Percentiles rank a stretch among this genome's conserved stretches.
phyloP scores from a whole-genome alignment of 2,329 filamentous ascomycete genomes.

The Phoma sp. region DNA sequence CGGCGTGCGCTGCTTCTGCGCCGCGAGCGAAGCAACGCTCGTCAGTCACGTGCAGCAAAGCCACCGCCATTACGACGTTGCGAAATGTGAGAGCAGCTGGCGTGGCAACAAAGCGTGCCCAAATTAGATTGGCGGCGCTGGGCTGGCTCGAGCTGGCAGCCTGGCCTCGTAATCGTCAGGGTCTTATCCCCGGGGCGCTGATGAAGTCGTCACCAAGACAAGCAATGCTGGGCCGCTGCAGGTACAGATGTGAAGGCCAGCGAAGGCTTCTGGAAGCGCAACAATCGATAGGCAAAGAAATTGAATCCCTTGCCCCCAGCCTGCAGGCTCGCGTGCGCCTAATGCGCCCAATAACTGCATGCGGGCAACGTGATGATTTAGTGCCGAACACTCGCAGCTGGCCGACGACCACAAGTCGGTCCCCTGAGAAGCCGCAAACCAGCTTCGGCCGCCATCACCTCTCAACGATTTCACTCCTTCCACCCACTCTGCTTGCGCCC shows the following conservation, averaged over 20 bases:
- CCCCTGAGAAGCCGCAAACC: slow-evolving; percentile 7
- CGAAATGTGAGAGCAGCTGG: slow-evolving; percentile 18
- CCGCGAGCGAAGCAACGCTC: slow-evolving; percentile 6
- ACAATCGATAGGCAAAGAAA: not conserved
- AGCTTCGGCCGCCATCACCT: slow-evolving; percentile 2
- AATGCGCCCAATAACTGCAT: slow-evolving; percentile 8
- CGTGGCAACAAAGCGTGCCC: slow-evolving; percentile 20
- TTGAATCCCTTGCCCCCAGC: not conserved
- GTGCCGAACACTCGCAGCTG: not conserved
- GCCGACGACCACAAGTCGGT: slow-evolving; percentile 1
- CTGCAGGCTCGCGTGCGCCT: slow-evolving; percentile 2
- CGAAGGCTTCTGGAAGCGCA: not conserved
- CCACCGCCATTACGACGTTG: slow-evolving; percentile 18
- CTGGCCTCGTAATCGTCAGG: slow-evolving; percentile 24
- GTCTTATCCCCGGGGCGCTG: slow-evolving; percentile 12
- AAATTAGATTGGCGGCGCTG: slow-evolving; percentile 23
- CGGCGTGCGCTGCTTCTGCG: slow-evolving; percentile 9
- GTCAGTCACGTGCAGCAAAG: slow-evolving; percentile 16
- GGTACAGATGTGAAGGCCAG: not conserved
- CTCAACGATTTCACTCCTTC: slow-evolving; percentile 13
- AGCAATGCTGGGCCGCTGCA: slow-evolving; percentile 4
- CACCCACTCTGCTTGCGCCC: slow-evolving; percentile 9
- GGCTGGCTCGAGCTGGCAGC: slow-evolving; percentile 10
- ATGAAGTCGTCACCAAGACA: slow-evolving; percentile 8
- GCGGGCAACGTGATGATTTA: not conserved